phyloP scores from a whole-genome alignment of 2,329 filamentous ascomycete genomes.

The Ciborinia camelliae region DNA sequence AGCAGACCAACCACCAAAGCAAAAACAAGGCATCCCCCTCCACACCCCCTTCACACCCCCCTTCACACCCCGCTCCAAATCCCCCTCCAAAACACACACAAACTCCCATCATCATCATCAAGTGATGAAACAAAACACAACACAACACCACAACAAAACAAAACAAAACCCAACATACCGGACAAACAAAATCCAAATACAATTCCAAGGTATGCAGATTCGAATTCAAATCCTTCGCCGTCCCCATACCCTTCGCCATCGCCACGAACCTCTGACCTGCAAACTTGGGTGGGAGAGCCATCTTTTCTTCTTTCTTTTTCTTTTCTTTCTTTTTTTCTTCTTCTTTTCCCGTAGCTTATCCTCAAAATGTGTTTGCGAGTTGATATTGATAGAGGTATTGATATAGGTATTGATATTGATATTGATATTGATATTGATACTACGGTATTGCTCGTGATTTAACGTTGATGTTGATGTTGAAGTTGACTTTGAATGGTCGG shows the following conservation, averaged over 20 bases:
- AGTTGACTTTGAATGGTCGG: background rate
- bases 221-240: constrained; percentile 43
- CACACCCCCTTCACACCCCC: too few species aligned
- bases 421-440: too few species aligned
- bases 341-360: too few species aligned
- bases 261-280: constrained; percentile 62
- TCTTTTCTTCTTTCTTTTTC: constrained; percentile 37
- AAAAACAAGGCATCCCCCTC: too few species aligned
- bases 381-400: background rate
- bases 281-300: constrained; percentile 77
- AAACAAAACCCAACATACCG: constrained; percentile 36
- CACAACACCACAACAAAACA: background rate
- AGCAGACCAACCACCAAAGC: too few species aligned
- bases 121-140: background rate
- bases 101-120: too few species aligned
- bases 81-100: background rate
- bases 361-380: too few species aligned
- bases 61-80: too few species aligned
- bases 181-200: constrained; percentile 89
- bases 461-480: too few species aligned
- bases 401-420: too few species aligned
- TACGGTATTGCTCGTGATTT: too few species aligned
- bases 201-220: constrained; percentile 61
- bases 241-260: too few species aligned
- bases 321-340: background rate